Conservation (phyloP, 306 rosid genomes). For the Rosa rugosa region DNA sequence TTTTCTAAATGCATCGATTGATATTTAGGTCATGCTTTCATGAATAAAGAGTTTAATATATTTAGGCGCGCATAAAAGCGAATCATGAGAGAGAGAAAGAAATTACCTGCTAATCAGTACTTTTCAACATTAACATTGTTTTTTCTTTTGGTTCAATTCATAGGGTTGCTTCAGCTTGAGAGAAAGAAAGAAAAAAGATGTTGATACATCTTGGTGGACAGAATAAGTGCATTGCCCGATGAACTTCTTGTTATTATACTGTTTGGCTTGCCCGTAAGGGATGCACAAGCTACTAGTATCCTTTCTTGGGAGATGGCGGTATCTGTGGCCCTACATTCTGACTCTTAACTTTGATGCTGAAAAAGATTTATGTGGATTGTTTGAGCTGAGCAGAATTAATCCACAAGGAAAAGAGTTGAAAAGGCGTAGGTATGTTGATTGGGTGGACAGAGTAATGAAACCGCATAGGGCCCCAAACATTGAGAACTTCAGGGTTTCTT, state of each 20-base stretch:
- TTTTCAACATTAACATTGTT: no score
- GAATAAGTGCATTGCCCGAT: neutral
- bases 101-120: no score
- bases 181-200: neutral
- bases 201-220: neutral
- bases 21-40: no score
- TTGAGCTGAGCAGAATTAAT: neutral
- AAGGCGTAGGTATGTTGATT: neutral
- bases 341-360: neutral
- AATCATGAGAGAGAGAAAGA: neutral
- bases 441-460: neutral
- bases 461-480: neutral
- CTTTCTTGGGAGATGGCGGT: slow-evolving; percentile 4
- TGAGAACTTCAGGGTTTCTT: neutral
- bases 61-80: no score
- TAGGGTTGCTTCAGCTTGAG: neutral
- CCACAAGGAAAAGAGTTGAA: neutral
- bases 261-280: neutral
- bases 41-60: no score
- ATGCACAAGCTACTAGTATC: neutral
- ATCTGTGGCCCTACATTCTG: neutral
- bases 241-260: neutral
- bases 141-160: neutral
- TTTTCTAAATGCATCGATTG: no score
- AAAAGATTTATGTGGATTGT: neutral